These are phyloP conservation scores for Penicillium bialowiezense DNA, from an alignment of 495 filamentous ascomycete genomes.

Conservation along the genomic window DNA sequence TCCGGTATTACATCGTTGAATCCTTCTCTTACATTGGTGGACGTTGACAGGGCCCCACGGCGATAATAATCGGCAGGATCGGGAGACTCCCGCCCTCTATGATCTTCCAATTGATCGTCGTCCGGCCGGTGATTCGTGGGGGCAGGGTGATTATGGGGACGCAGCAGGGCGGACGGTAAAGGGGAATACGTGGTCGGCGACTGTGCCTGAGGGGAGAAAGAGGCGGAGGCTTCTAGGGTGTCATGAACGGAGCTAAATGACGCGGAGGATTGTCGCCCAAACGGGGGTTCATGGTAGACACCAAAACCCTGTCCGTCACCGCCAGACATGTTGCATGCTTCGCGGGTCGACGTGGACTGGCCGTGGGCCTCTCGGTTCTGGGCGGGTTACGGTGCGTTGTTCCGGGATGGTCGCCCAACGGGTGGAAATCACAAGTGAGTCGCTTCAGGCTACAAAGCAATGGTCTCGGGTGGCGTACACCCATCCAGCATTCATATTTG, in stretches of 20 bases:
- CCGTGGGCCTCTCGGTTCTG: constrained; percentile 27
- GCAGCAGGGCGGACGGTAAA: constrained; percentile 18
- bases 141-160: constrained; percentile 20
- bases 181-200: constrained; percentile 27
- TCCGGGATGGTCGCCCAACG: constrained; percentile 41
- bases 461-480: constrained; percentile 39
- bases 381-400: constrained; percentile 45
- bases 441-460: constrained; percentile 44
- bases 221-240: constrained; percentile 18
- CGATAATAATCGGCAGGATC: constrained; percentile 57
- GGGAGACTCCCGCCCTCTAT: constrained; percentile 34
- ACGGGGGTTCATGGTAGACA: constrained; percentile 30
- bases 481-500: constrained; percentile 41
- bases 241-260: constrained; percentile 24
- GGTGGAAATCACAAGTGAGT: constrained; percentile 36
- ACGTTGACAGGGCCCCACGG: constrained; percentile 23
- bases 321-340: constrained; percentile 50
- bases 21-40: constrained; percentile 22
- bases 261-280: constrained; percentile 40
- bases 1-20: constrained; percentile 26
- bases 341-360: constrained; percentile 28
- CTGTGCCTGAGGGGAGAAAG: constrained; percentile 25
- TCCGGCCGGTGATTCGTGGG: constrained; percentile 21
- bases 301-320: constrained; percentile 42
- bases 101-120: constrained; percentile 10